Evolutionary conservation across 2,329 filamentous ascomycete species (phyloP).

Genomic region (Ophiostoma quercus): DNA sequence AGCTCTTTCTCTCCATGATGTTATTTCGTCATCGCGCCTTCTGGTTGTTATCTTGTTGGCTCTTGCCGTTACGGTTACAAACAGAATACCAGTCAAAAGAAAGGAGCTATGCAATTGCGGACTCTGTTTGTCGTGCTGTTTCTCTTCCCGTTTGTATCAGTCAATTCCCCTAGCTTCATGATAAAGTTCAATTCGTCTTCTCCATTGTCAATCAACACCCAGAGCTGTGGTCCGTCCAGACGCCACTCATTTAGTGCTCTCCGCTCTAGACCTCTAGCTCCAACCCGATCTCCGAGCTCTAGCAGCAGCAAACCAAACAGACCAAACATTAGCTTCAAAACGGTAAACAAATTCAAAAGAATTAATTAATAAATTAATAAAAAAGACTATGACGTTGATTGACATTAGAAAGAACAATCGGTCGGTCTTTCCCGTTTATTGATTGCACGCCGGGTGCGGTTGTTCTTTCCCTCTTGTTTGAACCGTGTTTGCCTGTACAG

Average conservation of each 20-base stretch:
- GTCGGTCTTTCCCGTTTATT: background rate
- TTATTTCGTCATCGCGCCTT: background rate
- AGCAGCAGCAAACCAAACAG: background rate
- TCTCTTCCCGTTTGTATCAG: too few species aligned
- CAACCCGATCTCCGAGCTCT: background rate
- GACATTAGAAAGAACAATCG: background rate
- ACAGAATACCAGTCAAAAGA: background rate
- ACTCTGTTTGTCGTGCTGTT: background rate
- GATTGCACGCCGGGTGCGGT: background rate
- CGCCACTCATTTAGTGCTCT: constrained; percentile 1
- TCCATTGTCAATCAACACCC: background rate
- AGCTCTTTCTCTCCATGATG: background rate
- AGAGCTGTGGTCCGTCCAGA: background rate
- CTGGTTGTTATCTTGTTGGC: background rate
- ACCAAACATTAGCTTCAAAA: background rate
- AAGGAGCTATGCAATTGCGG: background rate
- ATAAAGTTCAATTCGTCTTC: background rate
- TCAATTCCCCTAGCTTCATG: background rate
- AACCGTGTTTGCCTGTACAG: too few species aligned
- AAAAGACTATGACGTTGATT: background rate
- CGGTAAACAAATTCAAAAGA: background rate
- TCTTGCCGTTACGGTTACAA: background rate
- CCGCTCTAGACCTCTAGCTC: constrained; percentile 11
- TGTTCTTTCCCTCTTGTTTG: background rate
- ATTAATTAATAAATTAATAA: background rate